Evolutionary conservation across 73 alveolate species (phyloP).

Genomic region (Stentor roeselii): DNA sequence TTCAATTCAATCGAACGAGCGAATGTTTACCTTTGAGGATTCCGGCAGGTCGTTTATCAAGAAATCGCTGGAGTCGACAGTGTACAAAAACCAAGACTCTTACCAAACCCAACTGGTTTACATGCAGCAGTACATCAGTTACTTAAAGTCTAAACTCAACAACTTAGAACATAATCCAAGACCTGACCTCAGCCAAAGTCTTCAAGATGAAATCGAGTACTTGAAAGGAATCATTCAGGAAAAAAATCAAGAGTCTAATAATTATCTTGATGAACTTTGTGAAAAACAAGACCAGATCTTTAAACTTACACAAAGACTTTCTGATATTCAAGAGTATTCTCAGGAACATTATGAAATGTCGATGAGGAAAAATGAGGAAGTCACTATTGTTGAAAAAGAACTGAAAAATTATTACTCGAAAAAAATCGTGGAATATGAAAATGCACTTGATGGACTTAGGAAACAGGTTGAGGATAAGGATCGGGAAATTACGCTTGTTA

Average conservation of each 20-base stretch:
- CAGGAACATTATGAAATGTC: background rate
- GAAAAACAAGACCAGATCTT: background rate
- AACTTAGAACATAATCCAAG: background rate
- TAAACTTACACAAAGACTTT: background rate
- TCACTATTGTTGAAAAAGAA: background rate
- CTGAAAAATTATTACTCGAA: background rate
- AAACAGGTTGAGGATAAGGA: background rate
- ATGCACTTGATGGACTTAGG: background rate
- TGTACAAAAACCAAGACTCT: background rate
- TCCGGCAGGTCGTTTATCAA: background rate
- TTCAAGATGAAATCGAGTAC: background rate
- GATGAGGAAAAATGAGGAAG: background rate
- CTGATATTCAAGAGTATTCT: background rate
- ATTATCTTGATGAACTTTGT: background rate
- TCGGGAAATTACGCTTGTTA: background rate
- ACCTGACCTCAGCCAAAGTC: background rate
- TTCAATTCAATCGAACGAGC: background rate
- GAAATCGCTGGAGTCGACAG: background rate
- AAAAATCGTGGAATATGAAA: background rate
- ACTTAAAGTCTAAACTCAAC: background rate
- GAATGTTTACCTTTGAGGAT: background rate
- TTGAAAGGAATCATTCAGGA: background rate
- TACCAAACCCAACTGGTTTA: background rate
- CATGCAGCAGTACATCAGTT: background rate
- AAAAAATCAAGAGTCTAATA: background rate